Base-by-base conservation (phyloP, 306 rosid species). In the Cercis canadensis region DNA sequence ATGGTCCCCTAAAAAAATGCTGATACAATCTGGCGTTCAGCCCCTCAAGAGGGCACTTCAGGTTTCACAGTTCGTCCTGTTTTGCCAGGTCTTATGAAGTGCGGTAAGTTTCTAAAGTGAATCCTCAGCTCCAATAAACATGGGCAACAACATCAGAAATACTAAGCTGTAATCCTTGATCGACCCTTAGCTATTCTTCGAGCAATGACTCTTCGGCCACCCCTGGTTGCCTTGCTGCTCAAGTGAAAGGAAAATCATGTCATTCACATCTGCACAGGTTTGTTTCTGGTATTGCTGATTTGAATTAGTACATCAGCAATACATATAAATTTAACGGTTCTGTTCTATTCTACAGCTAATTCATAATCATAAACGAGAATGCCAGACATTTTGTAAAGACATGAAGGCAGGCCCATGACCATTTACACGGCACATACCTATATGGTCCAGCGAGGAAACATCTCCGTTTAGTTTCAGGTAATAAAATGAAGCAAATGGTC, bases 191-290 rank as follows among this genome's bases (percentile, higher is more conserved):
- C 97, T 66, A 94, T 81, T 79, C 99, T 90, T 72, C 92, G 87
- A 50, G 96, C 95, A 71, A 90, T 94, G 37, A 94, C 97, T 80
- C 61, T 90, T 59, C 90, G 85, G 68, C 97, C 98, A 74, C 98
- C 97, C 78, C 81, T 94, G 81, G 96, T 94, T 81, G 94, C 97
- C 75, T 94, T 94, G 67, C 97, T 94, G 92, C 67, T 79, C 86
- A 85, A 64, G 67, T 65, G 65, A 67, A 67, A 72, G 33, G 36
- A 66, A 75, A 52, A 15, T 5, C 13, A 75, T 33, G 57, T 51
- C 75, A 72, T 52, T 29, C 11, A 37, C 7, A 45, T 54, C 40
- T 32, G 50, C 24, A 69, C n/a, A n/a, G 31, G 43, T 40, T 4
- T 34, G 43, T 46, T 32, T 24, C 54, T 61, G 34, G 47, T 50